Base-by-base conservation (phyloP, 805 yeast genomes). In the Yarrowia sp. region DNA sequence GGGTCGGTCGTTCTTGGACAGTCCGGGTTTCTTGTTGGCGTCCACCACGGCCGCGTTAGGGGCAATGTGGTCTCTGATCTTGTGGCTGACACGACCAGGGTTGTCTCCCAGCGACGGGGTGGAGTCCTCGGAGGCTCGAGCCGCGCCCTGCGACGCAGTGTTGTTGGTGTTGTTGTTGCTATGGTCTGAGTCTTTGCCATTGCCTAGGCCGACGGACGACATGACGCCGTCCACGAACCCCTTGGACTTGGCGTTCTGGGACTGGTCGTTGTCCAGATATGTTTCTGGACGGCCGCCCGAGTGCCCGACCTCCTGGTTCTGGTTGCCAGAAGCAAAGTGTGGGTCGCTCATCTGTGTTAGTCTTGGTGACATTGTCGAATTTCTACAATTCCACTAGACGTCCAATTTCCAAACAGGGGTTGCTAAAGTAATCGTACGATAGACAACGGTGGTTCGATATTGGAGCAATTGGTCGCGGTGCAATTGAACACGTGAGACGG, bases 21-120 rank as follows among this genome's bases (percentile, higher is more conserved):
- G 72, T 32, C 78, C 78, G 14, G 78, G 77, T 45, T 72, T 71
- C 48, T 72, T 72, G 35, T 72, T 72, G 26, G 77, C 69, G 22
- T 73, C 67, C 3, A 76, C 74, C 36, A 76, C 75, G 14, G 74
- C 74, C n/a, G 78, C 76, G 63, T 55, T 49, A 43, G 63, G 68
- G 22, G 70, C 48, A 26, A 59, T 64, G 15, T 38, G 56, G 32
- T 70, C 42, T 2, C 65, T 35, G 11, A 69, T 46, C 49, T 70
- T 50, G 46, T 59, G 43, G 4, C 58, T 36, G 38, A 70, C 71
- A 12, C 48, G 40, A 12, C 42, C 45, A 9, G 70, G 49, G 22
- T 14, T 40, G 40, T 69, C 71, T 5, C 71, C 71, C 8, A 38
- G 42, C 14, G 40, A 16, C 15, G 68, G 45, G 40, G 9, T 48